Conservation (phyloP, 2,329 filamentous ascomycete genomes). For the Diatrype stigma region DNA sequence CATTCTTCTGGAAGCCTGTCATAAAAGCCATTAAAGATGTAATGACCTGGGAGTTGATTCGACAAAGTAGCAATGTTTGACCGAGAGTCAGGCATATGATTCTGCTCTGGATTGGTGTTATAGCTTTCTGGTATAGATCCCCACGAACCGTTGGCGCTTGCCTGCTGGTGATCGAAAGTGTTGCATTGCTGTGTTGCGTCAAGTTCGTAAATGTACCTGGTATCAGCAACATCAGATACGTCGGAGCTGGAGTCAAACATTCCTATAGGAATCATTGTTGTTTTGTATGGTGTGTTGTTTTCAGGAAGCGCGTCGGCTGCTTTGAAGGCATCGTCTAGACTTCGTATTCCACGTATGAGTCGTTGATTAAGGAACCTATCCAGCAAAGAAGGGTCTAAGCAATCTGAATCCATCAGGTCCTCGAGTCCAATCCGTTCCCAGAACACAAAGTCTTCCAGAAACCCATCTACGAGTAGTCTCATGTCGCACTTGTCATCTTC, state of each 20-base stretch:
- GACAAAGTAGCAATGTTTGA: not conserved
- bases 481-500: not conserved
- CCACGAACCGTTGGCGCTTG: no score
- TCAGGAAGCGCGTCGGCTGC: not conserved
- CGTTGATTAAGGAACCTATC: conserved; percentile 1
- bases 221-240: no score
- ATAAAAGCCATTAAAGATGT: not conserved
- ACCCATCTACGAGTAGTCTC: not conserved
- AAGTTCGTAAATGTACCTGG: no score
- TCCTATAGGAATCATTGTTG: not conserved
- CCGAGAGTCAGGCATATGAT: no score
- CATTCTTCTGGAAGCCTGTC: conserved; percentile 1
- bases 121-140: no score
- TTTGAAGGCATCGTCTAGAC: not conserved
- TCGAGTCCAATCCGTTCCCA: conserved; percentile 1
- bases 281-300: not conserved
- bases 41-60: not conserved
- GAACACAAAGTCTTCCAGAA: conserved; percentile 3
- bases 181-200: no score
- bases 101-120: no score
- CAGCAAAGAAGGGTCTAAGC: not conserved
- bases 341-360: not conserved
- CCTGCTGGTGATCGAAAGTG: no score
- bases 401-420: not conserved
- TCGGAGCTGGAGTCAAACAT: not conserved